Evolutionary conservation across 2,329 filamentous ascomycete genomes (phyloP).

Genomic region (Blastomyces emzantsi): DNA sequence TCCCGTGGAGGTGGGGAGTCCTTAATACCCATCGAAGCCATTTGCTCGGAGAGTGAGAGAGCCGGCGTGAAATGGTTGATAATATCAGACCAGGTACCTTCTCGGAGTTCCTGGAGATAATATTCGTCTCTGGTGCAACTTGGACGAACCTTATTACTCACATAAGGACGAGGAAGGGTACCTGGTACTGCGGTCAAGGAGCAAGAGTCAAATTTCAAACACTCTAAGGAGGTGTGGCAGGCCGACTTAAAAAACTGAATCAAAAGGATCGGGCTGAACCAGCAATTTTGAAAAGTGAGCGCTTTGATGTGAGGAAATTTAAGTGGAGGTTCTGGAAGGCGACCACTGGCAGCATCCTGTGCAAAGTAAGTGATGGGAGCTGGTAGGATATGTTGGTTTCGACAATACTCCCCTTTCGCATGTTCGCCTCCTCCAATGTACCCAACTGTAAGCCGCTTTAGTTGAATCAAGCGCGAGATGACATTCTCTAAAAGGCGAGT

Average conservation of each 20-base stretch:
- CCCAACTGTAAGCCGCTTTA: constrained; percentile 55
- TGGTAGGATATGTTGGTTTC: constrained; percentile 55
- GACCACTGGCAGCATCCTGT: constrained; percentile 10
- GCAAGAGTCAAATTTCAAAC: constrained; percentile 53
- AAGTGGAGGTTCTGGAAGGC: constrained; percentile 31
- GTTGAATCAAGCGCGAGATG: constrained; percentile 41
- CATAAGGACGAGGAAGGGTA: constrained; percentile 7
- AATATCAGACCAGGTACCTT: constrained; percentile 43
- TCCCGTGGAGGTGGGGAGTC: constrained; percentile 19
- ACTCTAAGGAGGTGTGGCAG: constrained; percentile 41
- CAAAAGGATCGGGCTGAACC: constrained; percentile 53
- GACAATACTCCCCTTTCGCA: constrained; percentile 50
- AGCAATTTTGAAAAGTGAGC: constrained; percentile 59
- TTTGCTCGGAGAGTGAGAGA: constrained; percentile 28
- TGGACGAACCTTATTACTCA: constrained; percentile 13
- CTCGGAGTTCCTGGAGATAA: constrained; percentile 30
- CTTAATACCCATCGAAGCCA: constrained; percentile 22
- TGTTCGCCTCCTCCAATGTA: constrained; percentile 61
- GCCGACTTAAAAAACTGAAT: constrained; percentile 44
- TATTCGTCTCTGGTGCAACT: constrained; percentile 18
- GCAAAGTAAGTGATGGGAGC: constrained; percentile 37
- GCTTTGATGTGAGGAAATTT: constrained; percentile 49
- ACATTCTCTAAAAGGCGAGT: constrained; percentile 45
- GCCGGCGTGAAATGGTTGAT: constrained; percentile 45
- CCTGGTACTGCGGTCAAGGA: constrained; percentile 48